These are phyloP conservation scores for Rhizopus sp. DNA, from an alignment of 371 early-diverging fungal species.

Conservation along the genomic window DNA sequence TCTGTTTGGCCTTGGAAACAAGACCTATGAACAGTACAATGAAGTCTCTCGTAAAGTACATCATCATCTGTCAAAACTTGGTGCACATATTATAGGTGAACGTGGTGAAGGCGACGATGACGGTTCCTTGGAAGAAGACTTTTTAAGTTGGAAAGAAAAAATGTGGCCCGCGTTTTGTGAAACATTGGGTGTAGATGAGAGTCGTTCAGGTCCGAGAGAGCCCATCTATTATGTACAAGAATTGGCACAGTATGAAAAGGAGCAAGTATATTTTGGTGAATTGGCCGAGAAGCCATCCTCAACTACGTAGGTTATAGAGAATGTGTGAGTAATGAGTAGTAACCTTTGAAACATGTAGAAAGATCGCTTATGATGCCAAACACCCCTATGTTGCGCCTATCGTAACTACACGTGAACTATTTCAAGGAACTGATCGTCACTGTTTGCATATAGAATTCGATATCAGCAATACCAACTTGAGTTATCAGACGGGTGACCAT, in stretches of 20 bases:
- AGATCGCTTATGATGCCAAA: constrained; percentile 69
- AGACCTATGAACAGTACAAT: constrained; percentile 96
- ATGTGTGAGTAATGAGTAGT: neutral
- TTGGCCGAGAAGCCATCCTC: constrained; percentile 36
- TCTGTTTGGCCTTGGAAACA: constrained; percentile 96
- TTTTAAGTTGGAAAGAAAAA: constrained; percentile 88
- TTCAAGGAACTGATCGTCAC: constrained; percentile 71
- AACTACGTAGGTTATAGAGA: constrained; percentile 3
- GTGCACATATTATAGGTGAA: constrained; percentile 79
- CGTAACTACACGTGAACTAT: constrained; percentile 61
- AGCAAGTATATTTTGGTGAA: constrained; percentile 64
- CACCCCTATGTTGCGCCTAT: constrained; percentile 78
- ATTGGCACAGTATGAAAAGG: constrained; percentile 34
- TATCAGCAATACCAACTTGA: constrained; percentile 73
- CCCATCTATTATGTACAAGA: constrained; percentile 51
- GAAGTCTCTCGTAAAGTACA: constrained; percentile 75
- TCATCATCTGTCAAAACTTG: constrained; percentile 61
- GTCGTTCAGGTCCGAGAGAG: constrained; percentile 42
- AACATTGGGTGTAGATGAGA: constrained; percentile 69
- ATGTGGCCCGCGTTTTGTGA: constrained; percentile 80
- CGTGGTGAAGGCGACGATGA: constrained; percentile 97
- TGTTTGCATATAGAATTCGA: constrained; percentile 95
- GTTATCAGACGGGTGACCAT: constrained; percentile 94
- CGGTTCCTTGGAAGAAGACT: constrained; percentile 93
- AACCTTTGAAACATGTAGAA: constrained; percentile 21